These are phyloP conservation scores for Entoloma clypeatum DNA, from an alignment of 1,284 basidiomycete species.

Conservation along the genomic window DNA sequence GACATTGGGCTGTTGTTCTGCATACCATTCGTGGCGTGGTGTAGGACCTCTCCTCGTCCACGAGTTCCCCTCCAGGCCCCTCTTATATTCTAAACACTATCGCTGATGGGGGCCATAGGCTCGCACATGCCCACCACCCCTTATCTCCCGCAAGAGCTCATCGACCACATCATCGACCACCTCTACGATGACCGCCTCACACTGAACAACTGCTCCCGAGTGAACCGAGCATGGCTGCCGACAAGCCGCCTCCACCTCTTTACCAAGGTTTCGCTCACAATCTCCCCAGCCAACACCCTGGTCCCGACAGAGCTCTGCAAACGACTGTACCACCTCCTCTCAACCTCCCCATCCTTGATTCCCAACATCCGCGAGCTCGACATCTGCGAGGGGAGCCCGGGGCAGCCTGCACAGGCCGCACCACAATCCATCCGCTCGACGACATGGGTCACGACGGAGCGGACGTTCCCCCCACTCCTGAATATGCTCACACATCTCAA, in stretches of 20 bases:
- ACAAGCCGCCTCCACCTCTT: conserved; percentile 28
- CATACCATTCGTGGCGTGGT: conserved; percentile 3
- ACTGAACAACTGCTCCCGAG: conserved; percentile 22
- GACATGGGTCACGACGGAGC: conserved; percentile 35
- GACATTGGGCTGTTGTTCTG: conserved; percentile 7
- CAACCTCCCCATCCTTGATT: conserved; percentile 17
- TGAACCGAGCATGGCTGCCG: conserved; percentile 24
- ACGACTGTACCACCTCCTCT: conserved; percentile 20
- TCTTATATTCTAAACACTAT: conserved; percentile 7
- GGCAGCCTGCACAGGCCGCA: conserved; percentile 21
- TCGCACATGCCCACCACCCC: background rate
- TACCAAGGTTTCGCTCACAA: conserved; percentile 26
- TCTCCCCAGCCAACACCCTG: conserved; percentile 7
- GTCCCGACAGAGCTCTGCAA: conserved; percentile 20
- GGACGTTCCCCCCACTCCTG: conserved; percentile 34
- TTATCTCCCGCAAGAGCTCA: conserved; percentile 27
- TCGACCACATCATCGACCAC: conserved; percentile 29
- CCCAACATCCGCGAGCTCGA: conserved; percentile 33
- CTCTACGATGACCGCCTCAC: conserved; percentile 23
- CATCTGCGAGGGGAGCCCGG: conserved; percentile 33
- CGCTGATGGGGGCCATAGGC: conserved; percentile 9
- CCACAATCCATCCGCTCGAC: conserved; percentile 25
- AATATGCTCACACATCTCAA: conserved; percentile 33
- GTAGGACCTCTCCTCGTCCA: conserved; percentile 12
- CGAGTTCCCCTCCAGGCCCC: conserved; percentile 6